Base-by-base conservation (phyloP, 495 filamentous ascomycete species). In the Podospora sp. region DNA sequence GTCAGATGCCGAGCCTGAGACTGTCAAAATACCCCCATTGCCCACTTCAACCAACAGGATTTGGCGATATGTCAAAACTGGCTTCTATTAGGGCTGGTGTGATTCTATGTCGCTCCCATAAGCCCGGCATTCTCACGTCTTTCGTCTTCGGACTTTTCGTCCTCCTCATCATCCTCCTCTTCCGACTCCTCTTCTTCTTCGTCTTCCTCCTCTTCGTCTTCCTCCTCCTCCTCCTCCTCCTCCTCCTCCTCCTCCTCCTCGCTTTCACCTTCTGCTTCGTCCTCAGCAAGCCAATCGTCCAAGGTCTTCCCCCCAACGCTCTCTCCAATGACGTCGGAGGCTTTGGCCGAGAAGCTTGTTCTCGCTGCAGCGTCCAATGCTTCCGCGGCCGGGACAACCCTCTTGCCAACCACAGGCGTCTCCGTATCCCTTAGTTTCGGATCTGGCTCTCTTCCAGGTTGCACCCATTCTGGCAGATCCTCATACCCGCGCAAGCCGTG, bases 251-350 rank as follows among this genome's bases (percentile, higher is more conserved):
- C 84, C 18, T 87, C 85, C 11, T 80, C 78, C n/a, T 76, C 69
- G 6, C 69, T 71, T 24, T 73, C 75, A 1, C 73, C 76, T 6
- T 69, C 78, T 0, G 84, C 84, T 29, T 87, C 86, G 46, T 88
- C 87, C 63, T 92, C 91, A 24, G 84, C 90, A 63, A 97, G 81
- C 92, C 95, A 98, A 75, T 97, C 91, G 81, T 97, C 91, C 70
- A 97, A 80, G 21, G 86, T 90, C 86, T 94, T 97, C 6, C 78
- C 81, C 11, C 81, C 88, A 60, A 83, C 79, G 46, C 71, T 65
- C 24, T 72, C 73, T 36, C 72, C 76, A 25, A 73, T 60, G 9
- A 76, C 73, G 58, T 79, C 81, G 1, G 21, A 0, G 62, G 79
- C 75, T 40, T 70, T 60, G 29, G 69, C 62, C 58, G 71, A 35